Evolutionary conservation across 2,329 filamentous ascomycete species (phyloP), one percentile per base, ranked within the genome.

Genomic region (Knoxdaviesia capensis): DNA sequence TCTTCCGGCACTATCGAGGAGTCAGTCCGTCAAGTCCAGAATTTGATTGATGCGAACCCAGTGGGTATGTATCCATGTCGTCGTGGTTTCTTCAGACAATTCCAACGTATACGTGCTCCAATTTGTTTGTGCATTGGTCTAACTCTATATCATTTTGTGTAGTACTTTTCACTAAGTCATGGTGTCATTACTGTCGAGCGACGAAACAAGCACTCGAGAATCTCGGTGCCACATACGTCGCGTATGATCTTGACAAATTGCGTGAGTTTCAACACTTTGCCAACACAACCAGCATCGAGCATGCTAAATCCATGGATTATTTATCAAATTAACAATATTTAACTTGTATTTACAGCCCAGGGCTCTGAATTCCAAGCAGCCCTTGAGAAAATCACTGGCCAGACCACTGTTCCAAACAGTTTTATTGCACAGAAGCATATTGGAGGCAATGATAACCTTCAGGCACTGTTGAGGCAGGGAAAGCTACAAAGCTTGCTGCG

Each of bases 151-250:
- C 20, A 20, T 40, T 31, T 7, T 41, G 5, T 5, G 7, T 30
- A 83, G 82, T 88, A 53, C 83, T 98, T 59, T 98, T 98, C 72
- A 86, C 80, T 63, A 98, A 98, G 68, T 84, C 80, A n/a, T 94
- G 85, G 66, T 98, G 90, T 72, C 85, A 87, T 7, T 90, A 93
- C 73, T 96, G 88, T 71, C 69, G 64, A 45, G 68, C 77, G 46
- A 76, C 80, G 51, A 96, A 96, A 76, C 55, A 68, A 44, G 68
- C 84, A 41, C 68, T 98, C 52, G 71, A 68, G 54, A 66, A 74
- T 44, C 51, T 76, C 45, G 74, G 77, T 49, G 83, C 81, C 47
- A 80, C 86, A 52, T 87, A 73, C 61, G 74, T 71, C 54, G 57
- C 71, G 43, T 65, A 90, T 44, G 90, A 98, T 69, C 69, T 98